phyloP scores from a whole-genome alignment of 495 filamentous ascomycete genomes.

The Trichoderma orchidacearum region DNA sequence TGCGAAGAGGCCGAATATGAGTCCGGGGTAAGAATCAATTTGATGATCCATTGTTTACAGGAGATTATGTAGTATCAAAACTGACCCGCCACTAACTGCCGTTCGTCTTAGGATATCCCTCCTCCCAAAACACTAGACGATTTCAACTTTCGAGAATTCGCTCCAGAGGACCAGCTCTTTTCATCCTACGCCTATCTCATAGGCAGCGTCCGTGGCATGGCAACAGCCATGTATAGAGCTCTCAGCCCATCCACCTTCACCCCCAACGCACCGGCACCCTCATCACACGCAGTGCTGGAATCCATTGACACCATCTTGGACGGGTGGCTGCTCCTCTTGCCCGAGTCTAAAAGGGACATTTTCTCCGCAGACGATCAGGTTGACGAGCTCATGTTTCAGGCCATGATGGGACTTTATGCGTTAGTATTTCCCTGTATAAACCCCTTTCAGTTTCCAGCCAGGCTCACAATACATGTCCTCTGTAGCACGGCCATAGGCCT shows the following conservation, averaged over 20 bases:
- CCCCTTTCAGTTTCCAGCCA: no score
- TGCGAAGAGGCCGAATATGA: conserved; percentile 49
- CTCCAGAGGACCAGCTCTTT: conserved; percentile 27
- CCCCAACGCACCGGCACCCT: not conserved
- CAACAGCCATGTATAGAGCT: conserved; percentile 27
- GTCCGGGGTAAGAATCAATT: conserved; percentile 20
- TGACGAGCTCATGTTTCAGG: conserved; percentile 60
- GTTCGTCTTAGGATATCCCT: conserved; percentile 30
- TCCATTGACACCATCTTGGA: conserved; percentile 46
- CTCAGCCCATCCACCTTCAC: not conserved
- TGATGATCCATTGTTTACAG: no score
- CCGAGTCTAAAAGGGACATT: conserved; percentile 42
- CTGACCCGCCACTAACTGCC: not conserved
- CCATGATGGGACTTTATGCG: conserved; percentile 47
- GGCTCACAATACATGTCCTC: conserved; percentile 35
- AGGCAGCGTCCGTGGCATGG: conserved; percentile 43
- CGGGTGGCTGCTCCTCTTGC: conserved; percentile 49
- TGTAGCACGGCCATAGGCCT: conserved; percentile 16
- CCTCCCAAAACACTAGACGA: conserved; percentile 36
- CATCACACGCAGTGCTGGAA: not conserved
- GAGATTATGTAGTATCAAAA: no score
- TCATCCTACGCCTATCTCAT: conserved; percentile 53
- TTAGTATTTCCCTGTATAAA: not conserved
- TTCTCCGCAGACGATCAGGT: conserved; percentile 37
- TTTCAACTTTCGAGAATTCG: conserved; percentile 43